These are phyloP conservation scores for Vitis hybrid DNA, from an alignment of 177 flowering plant genomes.

Conservation along the genomic window DNA sequence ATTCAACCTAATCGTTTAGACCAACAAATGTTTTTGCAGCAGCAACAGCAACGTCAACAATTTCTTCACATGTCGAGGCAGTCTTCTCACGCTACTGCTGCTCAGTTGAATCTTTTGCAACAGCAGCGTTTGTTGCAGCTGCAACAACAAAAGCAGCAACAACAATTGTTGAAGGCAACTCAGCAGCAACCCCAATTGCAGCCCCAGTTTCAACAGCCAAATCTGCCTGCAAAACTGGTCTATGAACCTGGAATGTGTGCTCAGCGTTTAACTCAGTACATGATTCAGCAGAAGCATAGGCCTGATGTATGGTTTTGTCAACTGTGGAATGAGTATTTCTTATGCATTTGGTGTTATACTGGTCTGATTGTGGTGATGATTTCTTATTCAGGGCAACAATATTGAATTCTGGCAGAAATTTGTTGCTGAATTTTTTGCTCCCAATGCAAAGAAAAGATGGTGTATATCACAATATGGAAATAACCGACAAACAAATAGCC, in stretches of 20 bases:
- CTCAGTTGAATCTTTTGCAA: slow-evolving; percentile 75
- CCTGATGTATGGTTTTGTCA: slow-evolving; percentile 58
- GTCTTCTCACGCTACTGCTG: slow-evolving; percentile 73
- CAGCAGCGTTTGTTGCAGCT: slow-evolving; percentile 66
- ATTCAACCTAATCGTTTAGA: slow-evolving; percentile 83
- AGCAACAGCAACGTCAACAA: slow-evolving; percentile 62
- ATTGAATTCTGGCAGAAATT: slow-evolving; percentile 98
- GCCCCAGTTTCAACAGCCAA: slow-evolving; percentile 56
- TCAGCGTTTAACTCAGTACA: slow-evolving; percentile 79
- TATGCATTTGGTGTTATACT: neutral
- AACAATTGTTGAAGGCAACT: slow-evolving; percentile 65
- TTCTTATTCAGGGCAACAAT: slow-evolving; percentile 69
- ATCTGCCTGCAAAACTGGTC: slow-evolving; percentile 56
- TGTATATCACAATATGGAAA: slow-evolving; percentile 97
- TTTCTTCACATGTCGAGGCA: slow-evolving; percentile 76
- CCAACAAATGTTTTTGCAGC: slow-evolving; percentile 66
- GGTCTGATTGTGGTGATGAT: neutral
- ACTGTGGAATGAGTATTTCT: neutral
- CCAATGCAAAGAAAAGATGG: slow-evolving; percentile 97
- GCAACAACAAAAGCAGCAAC: slow-evolving; percentile 64
- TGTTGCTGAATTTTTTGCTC: slow-evolving; percentile 91
- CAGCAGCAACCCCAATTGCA: slow-evolving; percentile 65
- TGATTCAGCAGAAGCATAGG: slow-evolving; percentile 91
- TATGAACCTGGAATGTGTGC: slow-evolving; percentile 98
- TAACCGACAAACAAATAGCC: slow-evolving; percentile 93